Conservation (phyloP, 2,329 filamentous ascomycete species). For the Helotiales sp. region DNA sequence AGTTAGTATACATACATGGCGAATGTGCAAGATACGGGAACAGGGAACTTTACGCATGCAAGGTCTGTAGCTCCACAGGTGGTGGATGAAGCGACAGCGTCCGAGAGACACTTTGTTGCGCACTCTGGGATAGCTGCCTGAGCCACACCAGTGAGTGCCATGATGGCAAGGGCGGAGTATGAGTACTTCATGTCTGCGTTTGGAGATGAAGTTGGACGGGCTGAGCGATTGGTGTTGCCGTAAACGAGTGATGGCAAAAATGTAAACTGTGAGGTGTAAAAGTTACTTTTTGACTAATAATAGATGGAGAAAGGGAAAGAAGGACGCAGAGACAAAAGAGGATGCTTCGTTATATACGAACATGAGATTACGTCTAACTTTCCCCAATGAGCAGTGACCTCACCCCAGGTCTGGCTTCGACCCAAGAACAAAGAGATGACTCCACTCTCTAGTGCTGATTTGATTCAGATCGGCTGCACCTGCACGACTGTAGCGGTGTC, state of each 20-base stretch:
- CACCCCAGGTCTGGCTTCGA: too few relatives aligned
- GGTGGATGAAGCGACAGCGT: constrained; percentile 21
- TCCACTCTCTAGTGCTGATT: too few relatives aligned
- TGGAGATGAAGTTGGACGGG: neutral
- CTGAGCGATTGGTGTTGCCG: constrained; percentile 4
- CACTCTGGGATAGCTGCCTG: constrained; percentile 24
- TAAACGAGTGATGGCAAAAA: constrained; percentile 16
- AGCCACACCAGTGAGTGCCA: constrained; percentile 17
- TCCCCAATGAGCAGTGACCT: too few relatives aligned
- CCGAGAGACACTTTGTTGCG: constrained; percentile 22
- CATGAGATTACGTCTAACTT: constrained; percentile 2
- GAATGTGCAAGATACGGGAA: too few relatives aligned
- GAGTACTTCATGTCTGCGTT: constrained; percentile 30
- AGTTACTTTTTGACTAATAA: neutral
- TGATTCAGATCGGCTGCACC: too few relatives aligned
- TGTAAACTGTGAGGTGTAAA: neutral
- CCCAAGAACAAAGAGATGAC: neutral
- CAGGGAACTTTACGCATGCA: too few relatives aligned
- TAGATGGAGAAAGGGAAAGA: neutral
- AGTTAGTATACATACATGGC: too few relatives aligned
- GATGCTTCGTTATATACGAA: constrained; percentile 8
- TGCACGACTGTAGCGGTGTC: too few relatives aligned
- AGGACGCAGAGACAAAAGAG: neutral
- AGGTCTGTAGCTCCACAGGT: constrained; percentile 22
- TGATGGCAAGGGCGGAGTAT: constrained; percentile 18